Percentiles rank a stretch among this genome's conserved stretches.
These are phyloP conservation scores for Hondaea fermentalgiana DNA, from an alignment of 108 stramenopile genomes.

Conservation along the genomic window DNA sequence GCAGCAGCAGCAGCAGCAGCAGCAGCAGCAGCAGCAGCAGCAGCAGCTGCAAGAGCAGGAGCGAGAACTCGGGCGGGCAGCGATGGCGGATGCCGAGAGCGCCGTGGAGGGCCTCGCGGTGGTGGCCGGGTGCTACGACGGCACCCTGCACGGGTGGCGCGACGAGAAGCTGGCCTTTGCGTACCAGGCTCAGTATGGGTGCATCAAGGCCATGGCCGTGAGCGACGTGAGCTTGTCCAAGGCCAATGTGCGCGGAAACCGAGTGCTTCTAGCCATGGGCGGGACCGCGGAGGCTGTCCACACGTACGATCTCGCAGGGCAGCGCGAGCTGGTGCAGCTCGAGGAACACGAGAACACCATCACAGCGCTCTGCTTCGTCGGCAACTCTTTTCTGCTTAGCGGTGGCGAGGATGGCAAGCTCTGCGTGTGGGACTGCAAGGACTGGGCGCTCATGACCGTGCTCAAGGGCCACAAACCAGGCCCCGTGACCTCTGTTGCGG, in stretches of 20 bases:
- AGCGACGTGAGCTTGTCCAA: neutral
- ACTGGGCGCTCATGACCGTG: neutral
- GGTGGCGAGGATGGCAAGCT: slow-evolving; percentile 11
- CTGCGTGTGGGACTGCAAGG: slow-evolving; percentile 21
- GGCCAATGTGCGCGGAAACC: neutral
- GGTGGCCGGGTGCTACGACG: slow-evolving; percentile 5
- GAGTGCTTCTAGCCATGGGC: neutral
- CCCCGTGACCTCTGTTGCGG: neutral
- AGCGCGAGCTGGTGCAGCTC: neutral
- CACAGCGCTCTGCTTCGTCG: slow-evolving; percentile 7
- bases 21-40: no score
- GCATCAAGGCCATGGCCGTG: neutral
- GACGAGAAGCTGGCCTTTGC: neutral
- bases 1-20: no score
- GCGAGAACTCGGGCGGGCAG: no score
- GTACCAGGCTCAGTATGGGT: neutral
- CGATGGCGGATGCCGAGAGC: no score
- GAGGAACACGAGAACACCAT: neutral
- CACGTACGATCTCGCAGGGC: neutral
- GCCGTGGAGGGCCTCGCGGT: neutral
- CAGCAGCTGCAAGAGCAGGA: no score
- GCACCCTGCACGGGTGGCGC: slow-evolving; percentile 12
- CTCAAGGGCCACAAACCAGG: slow-evolving; percentile 14
- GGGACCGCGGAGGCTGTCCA: neutral
- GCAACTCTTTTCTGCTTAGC: neutral